Conservation (phyloP, 805 yeast genomes). For the Candida lessepsii region DNA sequence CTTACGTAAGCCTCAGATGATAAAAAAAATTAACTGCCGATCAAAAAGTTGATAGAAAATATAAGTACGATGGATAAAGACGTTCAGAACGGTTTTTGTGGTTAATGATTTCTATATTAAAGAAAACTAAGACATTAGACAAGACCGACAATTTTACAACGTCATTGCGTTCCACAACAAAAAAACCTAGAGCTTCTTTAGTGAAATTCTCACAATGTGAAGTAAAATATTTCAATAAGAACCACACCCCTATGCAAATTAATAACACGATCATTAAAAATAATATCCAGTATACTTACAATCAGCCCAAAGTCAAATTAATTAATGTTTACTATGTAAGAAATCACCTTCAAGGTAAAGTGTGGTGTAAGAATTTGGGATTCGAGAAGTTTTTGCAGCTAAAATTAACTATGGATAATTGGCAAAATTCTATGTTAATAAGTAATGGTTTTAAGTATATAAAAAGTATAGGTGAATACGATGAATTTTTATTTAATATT, state of each 20-base stretch:
- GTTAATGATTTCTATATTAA: neutral
- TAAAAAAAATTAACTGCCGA: slow-evolving; percentile 3
- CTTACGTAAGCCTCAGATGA: slow-evolving; percentile 6
- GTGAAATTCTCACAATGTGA: slow-evolving; percentile 1
- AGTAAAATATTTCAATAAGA: neutral
- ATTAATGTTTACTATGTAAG: slow-evolving; percentile 24
- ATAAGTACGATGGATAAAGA: neutral
- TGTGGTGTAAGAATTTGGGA: slow-evolving; percentile 26
- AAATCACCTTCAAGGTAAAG: slow-evolving; percentile 12
- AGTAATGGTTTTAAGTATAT: slow-evolving; percentile 17
- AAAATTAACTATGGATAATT: slow-evolving; percentile 50
- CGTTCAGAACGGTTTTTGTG: neutral
- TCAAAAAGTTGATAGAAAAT: neutral
- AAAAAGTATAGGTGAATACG: slow-evolving; percentile 25
- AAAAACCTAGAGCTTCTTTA: too few species aligned
- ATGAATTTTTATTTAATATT: slow-evolving; percentile 51
- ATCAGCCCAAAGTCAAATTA: slow-evolving; percentile 19
- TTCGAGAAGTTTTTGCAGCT: slow-evolving; percentile 38
- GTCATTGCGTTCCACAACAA: too few species aligned
- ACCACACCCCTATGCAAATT: neutral
- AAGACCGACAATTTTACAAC: too few species aligned
- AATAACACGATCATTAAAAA: neutral
- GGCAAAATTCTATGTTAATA: slow-evolving; percentile 36
- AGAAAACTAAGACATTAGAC: too few species aligned
- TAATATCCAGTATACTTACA: slow-evolving; percentile 2